Conservation (phyloP, 2,329 filamentous ascomycete species). For the Monosporascus sp. region DNA sequence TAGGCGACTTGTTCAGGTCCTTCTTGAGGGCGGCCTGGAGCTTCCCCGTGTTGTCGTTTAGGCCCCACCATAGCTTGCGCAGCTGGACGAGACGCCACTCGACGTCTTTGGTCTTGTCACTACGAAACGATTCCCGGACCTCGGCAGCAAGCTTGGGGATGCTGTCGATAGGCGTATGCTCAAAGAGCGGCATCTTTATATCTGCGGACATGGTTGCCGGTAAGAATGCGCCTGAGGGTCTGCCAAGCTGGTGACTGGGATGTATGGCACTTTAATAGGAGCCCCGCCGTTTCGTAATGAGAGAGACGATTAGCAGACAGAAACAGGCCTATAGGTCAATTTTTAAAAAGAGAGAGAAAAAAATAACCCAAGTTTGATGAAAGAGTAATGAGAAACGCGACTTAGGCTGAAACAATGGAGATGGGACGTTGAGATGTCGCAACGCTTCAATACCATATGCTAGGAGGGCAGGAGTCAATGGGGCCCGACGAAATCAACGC, state of each 20-base stretch:
- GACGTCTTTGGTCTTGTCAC: constrained; percentile 76
- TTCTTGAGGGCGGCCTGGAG: constrained; percentile 69
- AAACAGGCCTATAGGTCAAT: too few species aligned
- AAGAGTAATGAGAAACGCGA: too few species aligned
- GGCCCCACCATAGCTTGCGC: constrained; percentile 89
- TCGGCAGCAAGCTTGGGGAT: constrained; percentile 58
- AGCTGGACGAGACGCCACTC: constrained; percentile 81
- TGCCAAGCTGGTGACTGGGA: background rate
- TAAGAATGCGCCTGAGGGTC: background rate
- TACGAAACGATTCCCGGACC: constrained; percentile 64
- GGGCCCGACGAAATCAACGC: too few species aligned
- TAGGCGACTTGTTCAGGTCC: constrained; percentile 73
- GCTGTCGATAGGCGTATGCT: constrained; percentile 58
- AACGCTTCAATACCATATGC: too few species aligned
- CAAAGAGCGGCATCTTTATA: constrained; percentile 42
- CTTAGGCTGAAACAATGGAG: too few species aligned
- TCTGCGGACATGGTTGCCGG: constrained; percentile 33
- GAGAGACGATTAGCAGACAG: too few species aligned
- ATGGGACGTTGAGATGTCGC: too few species aligned
- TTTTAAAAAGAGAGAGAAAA: too few species aligned
- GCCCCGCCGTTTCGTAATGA: too few species aligned
- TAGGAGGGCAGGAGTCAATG: too few species aligned
- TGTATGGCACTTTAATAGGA: background rate
- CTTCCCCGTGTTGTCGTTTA: constrained; percentile 71
- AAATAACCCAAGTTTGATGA: too few species aligned